Evolutionary conservation across 768 basidiomycete genomes (phyloP), one percentile per base, ranked within the genome.

Genomic region (Mycena albidolilacea): DNA sequence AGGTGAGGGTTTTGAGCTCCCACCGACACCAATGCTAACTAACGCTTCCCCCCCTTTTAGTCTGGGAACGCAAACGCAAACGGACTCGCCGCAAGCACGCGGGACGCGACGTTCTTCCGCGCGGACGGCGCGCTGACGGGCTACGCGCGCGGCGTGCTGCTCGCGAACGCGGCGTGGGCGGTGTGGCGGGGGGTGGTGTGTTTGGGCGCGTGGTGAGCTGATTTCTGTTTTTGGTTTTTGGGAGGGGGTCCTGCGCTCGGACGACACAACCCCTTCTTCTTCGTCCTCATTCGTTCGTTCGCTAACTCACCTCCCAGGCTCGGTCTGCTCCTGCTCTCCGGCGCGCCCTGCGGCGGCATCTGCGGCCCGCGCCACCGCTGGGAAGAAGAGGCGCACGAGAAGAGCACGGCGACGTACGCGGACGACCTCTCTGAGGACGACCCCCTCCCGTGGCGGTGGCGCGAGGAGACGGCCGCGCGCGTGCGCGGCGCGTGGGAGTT

Each of bases 401-500:
- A 92, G 84, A 12, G 15, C 21, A 84, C 84, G 3, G 79, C 85
- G 52, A 76, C 85, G 30, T 88, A 89, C 76, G 87, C 83, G 71
- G 90, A 90, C 63, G 83, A 87, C 43, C 82, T 83, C 2, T 85
- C 85, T 21, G 84, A 86, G 43, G 75, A 83, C 14, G 88, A 89
- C 37, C 85, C 87, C 14, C 86, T 96, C 30, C 88, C 91, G 8
- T 97, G 96, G 95, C 84, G 84, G 67, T 97, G 96, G 96, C 87
- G 90, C 60, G 90, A 92, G 67, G 85, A 87, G 73, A 94, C 95
- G 2, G 86, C 91, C 23, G 80, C 88, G 74, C 88, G 96, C 55
- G 86, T 97, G 37, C 90, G 92, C 75, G 94, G 94, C 67, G 92
- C 93, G 0, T 96, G 90, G 78, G 93, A 96, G 74, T 93, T 96